Base-by-base conservation (phyloP, 2,329 filamentous ascomycete species). In the Xylariaceae sp. region DNA sequence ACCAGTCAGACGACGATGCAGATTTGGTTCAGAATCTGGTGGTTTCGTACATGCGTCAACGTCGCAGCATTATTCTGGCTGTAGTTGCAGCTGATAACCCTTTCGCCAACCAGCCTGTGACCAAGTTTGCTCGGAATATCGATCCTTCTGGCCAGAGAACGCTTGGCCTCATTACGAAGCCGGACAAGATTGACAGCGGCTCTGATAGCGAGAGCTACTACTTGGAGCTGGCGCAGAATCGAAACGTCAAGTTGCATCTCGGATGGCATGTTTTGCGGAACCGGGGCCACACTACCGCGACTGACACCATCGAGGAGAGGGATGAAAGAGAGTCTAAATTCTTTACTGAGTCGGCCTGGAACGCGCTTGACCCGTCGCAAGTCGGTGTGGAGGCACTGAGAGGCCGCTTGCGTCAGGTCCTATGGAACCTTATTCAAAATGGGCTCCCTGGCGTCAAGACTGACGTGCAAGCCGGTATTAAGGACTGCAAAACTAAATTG, bases 61-160 rank as follows among this genome's bases (percentile, higher is more conserved):
- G 71, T 6, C 70, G 81, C 3, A 84, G 76, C 58, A 82, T 87
- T 53, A 82, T 85, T 2, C 72, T 86, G 0, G 79, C 81, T 1
- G 76, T 82, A 0, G 70, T 83, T 1, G 76, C 75, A 0, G 80
- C 79, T 0, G 79, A 77, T 32, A 75, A 75, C 32, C 79, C 86
- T 52, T 77, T 76, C 50, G 79, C 80, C 23, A 80, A 82, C 50
- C 85, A 88, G 65, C 70, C 76, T 6, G 78, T 88, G 14, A 65
- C 82, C 1, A 74, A 70, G 54, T 58, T 70, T 18, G 67, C 69
- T 6, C 63, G 67, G 0, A 41, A 57, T 0, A 65, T 63, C 12
- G 71, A 74, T 45, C 56, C 55, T 0, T 48, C 32, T 1, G 67
- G 70, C 3, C 44, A n/a, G 9, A 75, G 80, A 6, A 82, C 80